Percentiles rank a stretch among this genome's conserved stretches.
phyloP scores from a whole-genome alignment of 768 basidiomycete genomes.

The Boletus patriciae region DNA sequence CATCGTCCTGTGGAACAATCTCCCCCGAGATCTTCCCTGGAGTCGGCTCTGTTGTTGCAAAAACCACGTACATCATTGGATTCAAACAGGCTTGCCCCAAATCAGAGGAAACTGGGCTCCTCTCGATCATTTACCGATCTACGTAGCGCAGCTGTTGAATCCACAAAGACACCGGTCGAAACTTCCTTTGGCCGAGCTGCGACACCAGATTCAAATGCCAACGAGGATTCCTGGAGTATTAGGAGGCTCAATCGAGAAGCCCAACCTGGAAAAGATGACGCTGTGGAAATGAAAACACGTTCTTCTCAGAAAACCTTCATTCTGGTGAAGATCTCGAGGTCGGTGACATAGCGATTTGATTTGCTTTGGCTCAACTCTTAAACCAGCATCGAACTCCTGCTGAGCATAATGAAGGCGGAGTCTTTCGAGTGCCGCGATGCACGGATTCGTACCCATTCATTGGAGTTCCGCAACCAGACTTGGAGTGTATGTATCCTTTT shows the following conservation, averaged over 20 bases:
- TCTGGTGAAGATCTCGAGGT: conserved; percentile 73
- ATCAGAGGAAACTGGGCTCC: conserved; percentile 51
- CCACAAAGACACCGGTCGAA: conserved; percentile 21
- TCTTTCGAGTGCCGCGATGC: conserved; percentile 84
- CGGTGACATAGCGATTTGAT: conserved; percentile 11
- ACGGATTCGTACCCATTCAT: conserved; percentile 72
- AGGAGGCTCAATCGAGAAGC: conserved; percentile 22
- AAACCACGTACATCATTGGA: conserved; percentile 36
- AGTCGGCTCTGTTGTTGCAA: conserved; percentile 44
- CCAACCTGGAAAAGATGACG: conserved; percentile 47
- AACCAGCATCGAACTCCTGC: conserved; percentile 61
- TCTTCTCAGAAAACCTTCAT: conserved; percentile 85
- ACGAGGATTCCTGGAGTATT: conserved; percentile 24
- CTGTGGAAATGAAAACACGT: conserved; percentile 78
- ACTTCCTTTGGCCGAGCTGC: conserved; percentile 5
- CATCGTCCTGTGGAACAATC: conserved; percentile 19
- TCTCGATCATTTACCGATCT: conserved; percentile 75
- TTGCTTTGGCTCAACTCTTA: conserved; percentile 18
- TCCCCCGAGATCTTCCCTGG: conserved; percentile 48
- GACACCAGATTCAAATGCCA: conserved; percentile 17
- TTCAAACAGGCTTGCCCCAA: conserved; percentile 37
- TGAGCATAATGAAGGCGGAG: conserved; percentile 80
- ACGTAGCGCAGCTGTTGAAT: conserved; percentile 45
- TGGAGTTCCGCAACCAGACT: conserved; percentile 81
- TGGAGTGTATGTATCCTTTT: conserved; percentile 61